Evolutionary conservation across 176 grass and related monocot species (phyloP).

Genomic region (Aegilops longissima): DNA sequence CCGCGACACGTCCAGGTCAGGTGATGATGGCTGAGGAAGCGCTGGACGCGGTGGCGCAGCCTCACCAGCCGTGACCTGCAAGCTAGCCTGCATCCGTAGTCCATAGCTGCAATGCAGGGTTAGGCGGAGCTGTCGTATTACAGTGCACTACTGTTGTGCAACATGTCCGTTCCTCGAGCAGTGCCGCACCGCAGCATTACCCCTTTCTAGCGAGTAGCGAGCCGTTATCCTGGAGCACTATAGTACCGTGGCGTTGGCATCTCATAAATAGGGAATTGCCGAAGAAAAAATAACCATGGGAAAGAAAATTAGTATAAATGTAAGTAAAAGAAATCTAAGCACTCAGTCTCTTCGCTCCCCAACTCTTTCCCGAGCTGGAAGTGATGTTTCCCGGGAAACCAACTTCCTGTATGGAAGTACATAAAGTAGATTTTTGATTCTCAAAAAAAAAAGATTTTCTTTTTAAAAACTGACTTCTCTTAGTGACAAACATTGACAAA

Average conservation of each 20-base stretch:
- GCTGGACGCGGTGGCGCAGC: not conserved
- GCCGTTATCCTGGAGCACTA: not conserved
- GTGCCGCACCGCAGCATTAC: not conserved
- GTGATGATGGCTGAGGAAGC: not conserved
- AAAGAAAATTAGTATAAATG: no score
- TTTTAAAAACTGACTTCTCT: no score
- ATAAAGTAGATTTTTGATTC: no score
- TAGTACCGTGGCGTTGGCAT: not conserved
- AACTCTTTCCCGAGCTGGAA: no score
- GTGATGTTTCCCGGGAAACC: no score
- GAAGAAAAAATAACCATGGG: not conserved
- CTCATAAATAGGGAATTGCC: not conserved
- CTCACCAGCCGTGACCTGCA: not conserved
- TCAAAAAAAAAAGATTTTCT: no score
- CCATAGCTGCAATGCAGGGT: not conserved
- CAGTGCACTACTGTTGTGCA: slow-evolving; percentile 7
- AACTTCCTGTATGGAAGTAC: no score
- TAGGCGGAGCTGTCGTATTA: not conserved
- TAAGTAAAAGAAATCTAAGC: no score
- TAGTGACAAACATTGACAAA: no score
- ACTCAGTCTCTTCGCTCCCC: no score
- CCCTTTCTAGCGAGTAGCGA: not conserved
- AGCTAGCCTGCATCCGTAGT: not conserved
- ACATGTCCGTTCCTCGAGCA: not conserved
- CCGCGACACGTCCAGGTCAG: not conserved